Evolutionary conservation across 164 flowering plant genomes (phyloP), one percentile per base, ranked within the genome.

Genomic region (Chimonanthus praecox): DNA sequence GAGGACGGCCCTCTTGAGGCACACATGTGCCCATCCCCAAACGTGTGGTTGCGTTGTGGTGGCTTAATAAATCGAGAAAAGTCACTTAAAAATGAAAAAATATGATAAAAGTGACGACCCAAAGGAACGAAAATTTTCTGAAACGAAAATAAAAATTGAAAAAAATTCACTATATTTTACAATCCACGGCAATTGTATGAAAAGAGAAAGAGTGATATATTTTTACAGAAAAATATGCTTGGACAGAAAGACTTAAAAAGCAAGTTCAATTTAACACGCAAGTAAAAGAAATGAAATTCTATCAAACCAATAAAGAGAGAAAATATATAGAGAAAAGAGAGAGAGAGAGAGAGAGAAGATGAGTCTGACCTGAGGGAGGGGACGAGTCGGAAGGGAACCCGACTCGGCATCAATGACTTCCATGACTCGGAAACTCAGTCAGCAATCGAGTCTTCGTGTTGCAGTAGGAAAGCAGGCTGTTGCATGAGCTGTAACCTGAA

Each of bases 341-440:
- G 47, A 66, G 49, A 7, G 8, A 21, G 45, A 33, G 13, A 50
- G 44, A 50, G 45, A 47, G 20, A n/a, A 50, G 33, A 49, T 6
- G 20, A 21, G 20, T 47, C 70, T 18, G 13, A 69, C 71, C 71
- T 69, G 71, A 20, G 62, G 49, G 50, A 50, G 61, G 9, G 60
- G 18, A n/a, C 46, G 71, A 51, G 45, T 69, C 4, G 48, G 60
- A 54, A n/a, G 49, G 16, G 15, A 4, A 16, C 71, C 71, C 20
- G 71, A 10, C 47, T 69, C 71, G 47, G 71, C 58, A 60, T 50
- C 71, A 51, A 69, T 69, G 45, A 61, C n/a, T 66, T 18, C 43
- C 66, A 18, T 63, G 21, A 18, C 44, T 21, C 66, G 43, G 43
- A 5, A 18, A 18, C 11, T 63, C 66, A 18, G 44, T 18, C 44